A percentile compares a stretch with the other conserved stretches of the same genome.
Evolutionary conservation across 371 early-diverging fungal species (phyloP).

Genomic region (Apophysomyces elegans): DNA sequence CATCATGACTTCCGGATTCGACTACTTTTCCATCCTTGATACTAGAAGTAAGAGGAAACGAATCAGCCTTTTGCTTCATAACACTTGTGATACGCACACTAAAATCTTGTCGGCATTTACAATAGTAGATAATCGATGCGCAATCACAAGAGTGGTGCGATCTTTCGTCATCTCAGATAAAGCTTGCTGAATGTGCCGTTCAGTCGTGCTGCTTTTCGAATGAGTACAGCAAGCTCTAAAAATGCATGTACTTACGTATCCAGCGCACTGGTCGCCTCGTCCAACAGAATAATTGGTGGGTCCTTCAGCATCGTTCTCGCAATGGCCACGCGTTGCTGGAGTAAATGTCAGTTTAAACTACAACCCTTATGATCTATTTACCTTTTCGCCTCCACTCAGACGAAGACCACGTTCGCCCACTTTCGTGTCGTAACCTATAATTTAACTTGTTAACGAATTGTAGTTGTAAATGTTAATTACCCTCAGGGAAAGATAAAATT

Average conservation of each 20-base stretch:
- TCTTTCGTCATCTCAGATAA: conserved; percentile 69
- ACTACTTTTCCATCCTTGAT: conserved; percentile 82
- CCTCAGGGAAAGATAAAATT: conserved; percentile 69
- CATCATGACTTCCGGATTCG: conserved; percentile 89
- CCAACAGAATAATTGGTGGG: conserved; percentile 77
- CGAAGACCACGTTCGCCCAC: conserved; percentile 95
- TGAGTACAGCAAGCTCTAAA: neutral
- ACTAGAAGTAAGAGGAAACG: conserved; percentile 3
- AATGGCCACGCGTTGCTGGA: conserved; percentile 71
- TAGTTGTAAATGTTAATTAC: conserved; percentile 14
- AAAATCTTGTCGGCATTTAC: conserved; percentile 81
- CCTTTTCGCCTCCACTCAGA: conserved; percentile 94
- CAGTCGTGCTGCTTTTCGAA: conserved; percentile 59
- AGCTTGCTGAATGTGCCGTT: conserved; percentile 79
- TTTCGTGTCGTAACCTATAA: conserved; percentile 83
- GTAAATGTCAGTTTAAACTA: no score
- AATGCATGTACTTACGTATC: conserved; percentile 39
- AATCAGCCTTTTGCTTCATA: neutral
- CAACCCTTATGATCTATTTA: conserved; percentile 32
- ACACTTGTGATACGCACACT: conserved; percentile 42
- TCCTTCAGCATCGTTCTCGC: conserved; percentile 88
- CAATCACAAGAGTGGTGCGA: conserved; percentile 94
- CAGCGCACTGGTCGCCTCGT: conserved; percentile 77
- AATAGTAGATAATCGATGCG: conserved; percentile 89
- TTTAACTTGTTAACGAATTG: neutral